phyloP scores from a whole-genome alignment of 140 eudicot species.

The Cichorium intybus region DNA sequence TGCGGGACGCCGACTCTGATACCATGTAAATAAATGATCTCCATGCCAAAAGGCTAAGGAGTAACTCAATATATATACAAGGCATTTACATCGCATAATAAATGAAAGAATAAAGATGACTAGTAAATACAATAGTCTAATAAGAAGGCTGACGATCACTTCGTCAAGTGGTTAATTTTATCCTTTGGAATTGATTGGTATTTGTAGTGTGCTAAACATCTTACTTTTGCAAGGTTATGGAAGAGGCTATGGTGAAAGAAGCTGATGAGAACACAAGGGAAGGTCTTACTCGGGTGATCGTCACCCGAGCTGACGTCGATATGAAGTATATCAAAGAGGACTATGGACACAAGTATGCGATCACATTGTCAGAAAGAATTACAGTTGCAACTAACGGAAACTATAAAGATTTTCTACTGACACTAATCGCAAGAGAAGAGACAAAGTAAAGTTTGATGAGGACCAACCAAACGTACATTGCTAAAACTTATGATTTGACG shows the following conservation, averaged over 20 bases:
- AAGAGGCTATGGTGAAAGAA: slow-evolving; percentile 34
- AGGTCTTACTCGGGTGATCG: slow-evolving; percentile 52
- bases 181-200: too few relatives aligned
- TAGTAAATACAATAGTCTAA: too few relatives aligned
- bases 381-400: slow-evolving; percentile 54
- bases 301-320: slow-evolving; percentile 57
- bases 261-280: slow-evolving; percentile 58
- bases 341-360: slow-evolving; percentile 35
- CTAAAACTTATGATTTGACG: too few relatives aligned
- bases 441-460: not conserved
- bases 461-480: not conserved
- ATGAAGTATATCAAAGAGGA: slow-evolving; percentile 48
- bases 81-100: too few relatives aligned
- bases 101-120: too few relatives aligned
- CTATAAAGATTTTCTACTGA: slow-evolving; percentile 61
- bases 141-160: too few relatives aligned
- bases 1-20: too few relatives aligned
- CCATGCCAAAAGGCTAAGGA: too few relatives aligned
- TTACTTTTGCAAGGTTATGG: slow-evolving; percentile 52
- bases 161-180: too few relatives aligned
- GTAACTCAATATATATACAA: too few relatives aligned
- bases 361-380: slow-evolving; percentile 36
- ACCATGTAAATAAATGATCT: too few relatives aligned
- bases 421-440: slow-evolving; percentile 45
- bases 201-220: not conserved